Evolutionary conservation across 176 grass and related monocot genomes (phyloP).

Genomic region (Phyllostachys edulis): DNA sequence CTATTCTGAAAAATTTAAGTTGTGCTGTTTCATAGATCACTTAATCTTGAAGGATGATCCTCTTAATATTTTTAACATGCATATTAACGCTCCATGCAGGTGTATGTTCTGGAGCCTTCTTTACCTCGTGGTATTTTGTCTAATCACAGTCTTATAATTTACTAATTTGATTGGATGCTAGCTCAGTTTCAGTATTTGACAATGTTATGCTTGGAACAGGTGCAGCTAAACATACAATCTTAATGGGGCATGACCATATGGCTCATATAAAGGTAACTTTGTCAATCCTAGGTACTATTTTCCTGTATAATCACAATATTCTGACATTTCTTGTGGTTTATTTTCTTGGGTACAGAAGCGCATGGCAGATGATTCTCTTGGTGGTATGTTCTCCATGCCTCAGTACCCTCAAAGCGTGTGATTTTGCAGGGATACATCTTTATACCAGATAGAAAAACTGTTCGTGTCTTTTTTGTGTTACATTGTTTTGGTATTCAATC

Average conservation of each 20-base stretch:
- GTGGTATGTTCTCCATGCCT: constrained; percentile 38
- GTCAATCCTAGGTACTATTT: not conserved
- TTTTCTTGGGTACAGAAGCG: constrained; percentile 19
- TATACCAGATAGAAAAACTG: not conserved
- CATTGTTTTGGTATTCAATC: not conserved
- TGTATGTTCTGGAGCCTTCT: constrained; percentile 29
- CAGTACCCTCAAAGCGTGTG: constrained; percentile 5
- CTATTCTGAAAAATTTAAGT: not conserved
- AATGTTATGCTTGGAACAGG: constrained; percentile 26
- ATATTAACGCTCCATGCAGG: constrained; percentile 2
- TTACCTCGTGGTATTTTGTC: constrained; percentile 21
- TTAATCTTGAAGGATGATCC: not conserved
- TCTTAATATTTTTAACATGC: constrained; percentile 10
- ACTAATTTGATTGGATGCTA: not conserved
- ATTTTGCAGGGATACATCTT: not conserved
- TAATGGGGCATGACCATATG: constrained; percentile 33
- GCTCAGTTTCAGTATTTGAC: constrained; percentile 2
- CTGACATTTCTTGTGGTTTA: constrained; percentile 16
- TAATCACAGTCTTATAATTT: constrained; percentile 23
- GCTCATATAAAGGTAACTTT: constrained; percentile 39
- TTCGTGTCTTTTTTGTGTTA: not conserved
- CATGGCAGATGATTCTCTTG: constrained; percentile 36
- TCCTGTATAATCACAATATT: not conserved
- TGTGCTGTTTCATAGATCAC: not conserved
- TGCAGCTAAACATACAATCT: constrained; percentile 20